Evolutionary conservation across 352 stramenopile species (phyloP), one percentile per base, ranked within the genome.

Genomic region (Pythium phragmitis): DNA sequence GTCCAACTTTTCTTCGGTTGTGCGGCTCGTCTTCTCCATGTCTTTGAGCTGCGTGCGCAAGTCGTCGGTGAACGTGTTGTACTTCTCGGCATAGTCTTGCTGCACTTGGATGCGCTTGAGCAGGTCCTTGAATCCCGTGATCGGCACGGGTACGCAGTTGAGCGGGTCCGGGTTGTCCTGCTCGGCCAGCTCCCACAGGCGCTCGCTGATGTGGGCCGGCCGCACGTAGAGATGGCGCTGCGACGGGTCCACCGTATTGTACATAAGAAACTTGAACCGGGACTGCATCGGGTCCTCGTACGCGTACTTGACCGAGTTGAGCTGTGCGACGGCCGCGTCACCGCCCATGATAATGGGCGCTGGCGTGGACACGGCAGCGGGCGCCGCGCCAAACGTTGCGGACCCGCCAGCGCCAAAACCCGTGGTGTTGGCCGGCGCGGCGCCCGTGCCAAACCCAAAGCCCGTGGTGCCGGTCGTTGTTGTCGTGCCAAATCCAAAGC

Each of bases 181-280:
- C 62, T 96, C 85, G 1, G 83, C 87, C 46, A 93, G 87, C 28
- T 89, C 89, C 87, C 87, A 96, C 65, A 88, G 64, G 14, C 84
- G 82, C 63, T 96, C 87, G 58, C 87, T 94, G 51, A 96, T 91
- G 66, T 92, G 72, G 30, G 80, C 60, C n/a, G 87, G 87, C 21
- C 85, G 82, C 23, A 74, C 74, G 61, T 96, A 96, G 60, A 96
- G 54, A 45, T 93, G 85, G 4, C 85, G 74, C 60, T 92, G 84
- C 37, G 81, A 87, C 26, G 87, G 85, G 57, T 96, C 87, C 4
- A 96, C 85, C 17, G 83, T 85, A 67, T 96, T 96, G 76, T 96
- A 96, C 75, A 96, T 87, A 34, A 96, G 71, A 55, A 94, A 92
- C 65, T 96, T 96, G 75, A 96, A 96, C 2, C 87, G 83, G 26